phyloP scores from a whole-genome alignment of 192 early-diverging fungal species.

The Fimicolochytrium jonesii region DNA sequence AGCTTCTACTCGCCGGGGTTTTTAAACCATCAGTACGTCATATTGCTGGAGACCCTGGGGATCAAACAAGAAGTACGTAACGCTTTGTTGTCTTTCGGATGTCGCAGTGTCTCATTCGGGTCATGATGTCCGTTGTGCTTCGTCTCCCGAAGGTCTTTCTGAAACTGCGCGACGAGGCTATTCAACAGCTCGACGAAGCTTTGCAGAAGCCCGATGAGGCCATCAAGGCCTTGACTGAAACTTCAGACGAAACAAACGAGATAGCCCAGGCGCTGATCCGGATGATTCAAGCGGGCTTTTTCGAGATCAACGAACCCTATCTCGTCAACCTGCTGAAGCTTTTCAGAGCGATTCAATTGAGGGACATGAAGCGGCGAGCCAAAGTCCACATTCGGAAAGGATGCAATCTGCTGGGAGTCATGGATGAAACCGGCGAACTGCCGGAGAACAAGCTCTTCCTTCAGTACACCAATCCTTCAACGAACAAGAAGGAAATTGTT shows the following conservation, averaged over 20 bases:
- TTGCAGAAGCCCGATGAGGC: slow-evolving; percentile 13
- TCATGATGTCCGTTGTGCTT: too few relatives aligned
- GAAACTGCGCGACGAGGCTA: slow-evolving; percentile 10
- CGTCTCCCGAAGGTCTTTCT: slow-evolving; percentile 27
- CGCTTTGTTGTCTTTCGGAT: not conserved
- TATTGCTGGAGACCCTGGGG: slow-evolving; percentile 23
- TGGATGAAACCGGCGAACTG: slow-evolving; percentile 41
- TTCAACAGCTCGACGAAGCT: slow-evolving; percentile 4
- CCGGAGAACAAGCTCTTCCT: slow-evolving; percentile 28
- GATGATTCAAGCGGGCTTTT: slow-evolving; percentile 29
- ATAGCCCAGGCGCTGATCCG: slow-evolving; percentile 8
- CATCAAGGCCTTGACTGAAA: slow-evolving; percentile 14
- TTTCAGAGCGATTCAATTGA: slow-evolving; percentile 20
- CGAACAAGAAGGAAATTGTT: not conserved
- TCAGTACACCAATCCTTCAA: slow-evolving; percentile 42
- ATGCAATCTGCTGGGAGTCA: slow-evolving; percentile 34
- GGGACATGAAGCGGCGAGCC: slow-evolving; percentile 29
- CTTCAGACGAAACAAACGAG: slow-evolving; percentile 15
- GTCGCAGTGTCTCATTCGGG: not conserved
- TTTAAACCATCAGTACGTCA: slow-evolving; percentile 29
- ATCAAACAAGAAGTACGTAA: slow-evolving; percentile 5
- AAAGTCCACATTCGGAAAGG: slow-evolving; percentile 30
- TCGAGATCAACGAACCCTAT: slow-evolving; percentile 25
- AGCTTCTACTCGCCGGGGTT: slow-evolving; percentile 39
- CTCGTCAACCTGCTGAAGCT: slow-evolving; percentile 29